Evolutionary conservation across 1,139 yeast genomes (phyloP), one percentile per base, ranked within the genome.

Genomic region (Yamadazyma jaroonii): DNA sequence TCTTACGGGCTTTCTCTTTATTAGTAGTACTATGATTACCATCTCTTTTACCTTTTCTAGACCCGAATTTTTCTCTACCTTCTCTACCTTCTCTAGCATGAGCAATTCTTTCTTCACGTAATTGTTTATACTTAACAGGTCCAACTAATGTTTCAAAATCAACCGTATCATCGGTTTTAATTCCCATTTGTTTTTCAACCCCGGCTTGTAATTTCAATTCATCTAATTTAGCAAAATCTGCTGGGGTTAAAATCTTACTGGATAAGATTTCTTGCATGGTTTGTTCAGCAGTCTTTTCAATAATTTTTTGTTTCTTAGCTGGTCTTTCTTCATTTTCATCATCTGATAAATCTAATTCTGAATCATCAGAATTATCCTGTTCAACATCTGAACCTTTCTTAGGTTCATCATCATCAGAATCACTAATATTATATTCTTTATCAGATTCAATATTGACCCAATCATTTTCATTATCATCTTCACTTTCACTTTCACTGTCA

Each of bases 1-100:
- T 92, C 89, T 88, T 88, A 61, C 97, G 78, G 14, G 90, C 95
- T 79, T 92, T 92, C 63, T 94, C 97, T 64, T 80, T 81, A 64
- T 92, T 92, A 11, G 99, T 94, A 13, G 97, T 90, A 31, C 96
- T 86, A 56, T 84, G 96, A 14, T 30, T 30, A 25, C 82, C 71
- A 32, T 83, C 92, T 62, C 89, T 78, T 64, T 80, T 81, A 52
- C 96, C 95, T 67, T 80, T 84, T 58, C 82, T 79, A 12, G 96
- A 84, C 24, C 97, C 96, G 54, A 81, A 90, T 60, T 83, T 83
- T 41, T 85, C 96, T 58, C 97, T 79, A 44, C 82, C 98, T 55
- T 89, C 96, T 59, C 89, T 82, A 41, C 97, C 97, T 64, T 89
- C 97, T 60, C 72, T 76, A 38, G 89, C 89, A 40, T 76, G 80